Evolutionary conservation across 306 rosid genomes (phyloP), one percentile per base, ranked within the genome.

Genomic region (Astragalus glycyphyllos): DNA sequence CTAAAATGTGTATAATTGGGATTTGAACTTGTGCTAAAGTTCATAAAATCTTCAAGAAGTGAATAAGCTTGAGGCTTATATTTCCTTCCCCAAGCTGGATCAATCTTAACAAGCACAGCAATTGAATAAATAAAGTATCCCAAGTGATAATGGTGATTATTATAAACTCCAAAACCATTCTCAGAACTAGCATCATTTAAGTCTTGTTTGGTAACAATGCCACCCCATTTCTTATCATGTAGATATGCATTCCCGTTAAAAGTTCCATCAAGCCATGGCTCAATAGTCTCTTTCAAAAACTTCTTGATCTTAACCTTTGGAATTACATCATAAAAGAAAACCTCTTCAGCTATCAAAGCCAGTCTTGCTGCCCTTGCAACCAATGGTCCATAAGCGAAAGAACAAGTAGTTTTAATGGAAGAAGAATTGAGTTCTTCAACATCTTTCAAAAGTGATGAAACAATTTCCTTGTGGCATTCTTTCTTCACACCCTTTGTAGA

Each of bases 291-390:
- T 79, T 78, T 85, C 79, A 91, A 69, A 58, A 80, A 87, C 69
- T 77, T 82, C 70, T n/a, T 77, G 46, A 60, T n/a, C 13, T 35
- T 59, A 14, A 91, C 65, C 2, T 14, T 51, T 0, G 89, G 86
- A 75, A 86, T 82, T 71, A 77, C 86, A 55, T 87, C 88, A 38
- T 45, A 74, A 57, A 55, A 84, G 40, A 51, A 44, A 45, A 85
- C 83, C 66, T 91, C 96, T 74, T 91, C 91, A 0, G 96, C 96
- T 63, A 91, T 89, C 82, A 89, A 53, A n/a, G 91, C 97, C 68
- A 91, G 16, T 80, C 97, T 85, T 1, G 93, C 93, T 4, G 92
- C 97, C 60, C 97, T 80, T 0, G 91, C 90, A 76, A 89, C 41
- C 75, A 69, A 41, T 45, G 89, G 88, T 32, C 92, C 91, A 68